A percentile compares a stretch with the other conserved stretches of the same genome.
These are phyloP conservation scores for Lentinus tigrinus DNA, from an alignment of 768 basidiomycete species.

Conservation along the genomic window DNA sequence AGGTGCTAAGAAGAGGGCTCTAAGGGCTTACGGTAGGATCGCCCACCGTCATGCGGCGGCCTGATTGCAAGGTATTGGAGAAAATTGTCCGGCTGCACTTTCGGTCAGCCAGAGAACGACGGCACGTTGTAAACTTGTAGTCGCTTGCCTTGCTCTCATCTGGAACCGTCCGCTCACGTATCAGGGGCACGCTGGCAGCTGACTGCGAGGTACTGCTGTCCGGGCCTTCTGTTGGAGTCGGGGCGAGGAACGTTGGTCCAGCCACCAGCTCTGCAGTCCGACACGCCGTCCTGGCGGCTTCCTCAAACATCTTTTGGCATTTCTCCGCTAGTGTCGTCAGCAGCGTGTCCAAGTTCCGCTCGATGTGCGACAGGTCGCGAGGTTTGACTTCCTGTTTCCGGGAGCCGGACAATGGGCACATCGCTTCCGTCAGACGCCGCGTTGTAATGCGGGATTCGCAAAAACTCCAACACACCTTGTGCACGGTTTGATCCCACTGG, in stretches of 20 bases:
- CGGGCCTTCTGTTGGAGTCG: background rate
- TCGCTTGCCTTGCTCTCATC: constrained; percentile 50
- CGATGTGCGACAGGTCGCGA: constrained; percentile 54
- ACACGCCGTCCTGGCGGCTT: constrained; percentile 60
- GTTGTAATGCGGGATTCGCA: constrained; percentile 2
- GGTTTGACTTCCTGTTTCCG: constrained; percentile 42
- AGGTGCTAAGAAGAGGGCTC: constrained; percentile 13
- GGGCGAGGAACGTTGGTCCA: background rate
- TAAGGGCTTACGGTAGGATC: constrained; percentile 46
- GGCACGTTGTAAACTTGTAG: constrained; percentile 15
- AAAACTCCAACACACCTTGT: constrained; percentile 18
- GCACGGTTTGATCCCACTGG: constrained; percentile 29
- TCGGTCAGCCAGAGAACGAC: constrained; percentile 10
- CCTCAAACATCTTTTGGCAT: constrained; percentile 61
- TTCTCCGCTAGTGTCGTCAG: constrained; percentile 57
- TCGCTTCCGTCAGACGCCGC: background rate
- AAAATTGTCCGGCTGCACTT: constrained; percentile 27
- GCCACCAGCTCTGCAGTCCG: constrained; percentile 46
- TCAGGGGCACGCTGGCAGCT: constrained; percentile 21
- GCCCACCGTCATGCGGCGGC: constrained; percentile 35
- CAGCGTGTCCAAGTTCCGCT: constrained; percentile 68
- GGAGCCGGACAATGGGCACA: background rate
- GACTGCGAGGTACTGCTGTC: constrained; percentile 3
- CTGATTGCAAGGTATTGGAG: constrained; percentile 54
- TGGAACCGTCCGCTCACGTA: constrained; percentile 55